A percentile compares a stretch with the other conserved stretches of the same genome.
Evolutionary conservation across 1,139 yeast species (phyloP).

Genomic region (Pichia sp.): DNA sequence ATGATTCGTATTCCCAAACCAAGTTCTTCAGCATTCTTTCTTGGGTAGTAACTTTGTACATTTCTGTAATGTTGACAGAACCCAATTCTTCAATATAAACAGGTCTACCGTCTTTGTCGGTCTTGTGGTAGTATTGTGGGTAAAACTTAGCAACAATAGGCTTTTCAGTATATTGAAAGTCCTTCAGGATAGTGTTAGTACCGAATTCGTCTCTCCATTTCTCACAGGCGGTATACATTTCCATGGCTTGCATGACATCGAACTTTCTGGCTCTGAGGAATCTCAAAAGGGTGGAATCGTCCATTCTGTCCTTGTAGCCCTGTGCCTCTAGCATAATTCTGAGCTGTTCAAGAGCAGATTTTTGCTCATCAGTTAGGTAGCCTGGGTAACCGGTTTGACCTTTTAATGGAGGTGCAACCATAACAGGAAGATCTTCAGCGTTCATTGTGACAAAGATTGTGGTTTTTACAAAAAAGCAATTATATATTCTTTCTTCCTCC

Average conservation of each 20-base stretch:
- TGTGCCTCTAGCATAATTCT: conserved; percentile 48
- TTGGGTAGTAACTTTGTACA: conserved; percentile 90
- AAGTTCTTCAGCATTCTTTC: conserved; percentile 94
- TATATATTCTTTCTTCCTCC: background rate
- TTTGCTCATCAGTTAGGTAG: conserved; percentile 62
- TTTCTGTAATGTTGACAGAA: conserved; percentile 75
- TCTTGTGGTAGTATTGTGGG: conserved; percentile 96
- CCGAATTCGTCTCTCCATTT: conserved; percentile 87
- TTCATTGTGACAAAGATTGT: background rate
- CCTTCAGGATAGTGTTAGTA: conserved; percentile 74
- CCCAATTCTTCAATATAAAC: conserved; percentile 93
- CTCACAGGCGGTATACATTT: conserved; percentile 84
- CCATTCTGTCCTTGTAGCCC: conserved; percentile 70
- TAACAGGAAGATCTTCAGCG: background rate
- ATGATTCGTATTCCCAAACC: conserved; percentile 96
- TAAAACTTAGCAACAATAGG: conserved; percentile 81
- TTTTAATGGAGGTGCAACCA: conserved; percentile 48
- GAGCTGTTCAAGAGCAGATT: conserved; percentile 47
- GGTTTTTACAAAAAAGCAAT: too few species aligned
- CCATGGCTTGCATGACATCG: conserved; percentile 67
- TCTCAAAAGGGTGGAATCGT: conserved; percentile 77
- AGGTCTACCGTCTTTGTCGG: conserved; percentile 95
- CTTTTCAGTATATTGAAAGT: conserved; percentile 87
- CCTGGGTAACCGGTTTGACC: conserved; percentile 75
- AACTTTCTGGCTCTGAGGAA: conserved; percentile 95